Conservation (phyloP, 2,329 filamentous ascomycete species). For the Eurotiales sp. region DNA sequence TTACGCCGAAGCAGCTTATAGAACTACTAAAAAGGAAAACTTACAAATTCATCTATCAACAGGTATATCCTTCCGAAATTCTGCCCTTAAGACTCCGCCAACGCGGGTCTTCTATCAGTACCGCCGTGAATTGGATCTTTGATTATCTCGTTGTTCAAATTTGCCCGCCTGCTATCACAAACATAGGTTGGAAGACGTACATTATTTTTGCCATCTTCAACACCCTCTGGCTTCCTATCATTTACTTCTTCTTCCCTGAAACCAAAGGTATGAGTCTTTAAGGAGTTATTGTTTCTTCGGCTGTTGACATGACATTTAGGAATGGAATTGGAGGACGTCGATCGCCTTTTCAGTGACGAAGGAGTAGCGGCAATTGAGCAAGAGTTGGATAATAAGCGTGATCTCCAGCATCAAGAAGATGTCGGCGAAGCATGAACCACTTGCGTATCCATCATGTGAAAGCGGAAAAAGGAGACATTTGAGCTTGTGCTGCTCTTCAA, state of each 20-base stretch:
- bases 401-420: too few relatives aligned
- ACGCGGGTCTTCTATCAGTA: conserved; percentile 17
- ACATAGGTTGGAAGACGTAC: conserved; percentile 30
- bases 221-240: conserved; percentile 43
- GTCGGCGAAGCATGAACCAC: too few relatives aligned
- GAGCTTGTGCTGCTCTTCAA: too few relatives aligned
- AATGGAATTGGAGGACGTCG: not conserved
- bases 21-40: too few relatives aligned
- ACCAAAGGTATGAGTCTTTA: conserved; percentile 52
- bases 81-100: conserved; percentile 18
- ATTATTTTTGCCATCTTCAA: conserved; percentile 23
- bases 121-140: conserved; percentile 21
- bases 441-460: too few relatives aligned
- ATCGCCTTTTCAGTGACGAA: not conserved
- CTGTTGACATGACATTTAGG: not conserved
- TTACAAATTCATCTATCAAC: too few relatives aligned
- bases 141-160: conserved; percentile 18
- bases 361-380: conserved; percentile 18
- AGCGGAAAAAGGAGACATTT: too few relatives aligned
- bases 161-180: conserved; percentile 22
- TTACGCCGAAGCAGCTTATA: not conserved
- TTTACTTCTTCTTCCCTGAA: conserved; percentile 63
- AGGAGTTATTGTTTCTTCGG: too few relatives aligned
- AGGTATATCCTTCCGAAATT: conserved; percentile 19
- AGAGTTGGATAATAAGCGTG: too few relatives aligned